phyloP scores from a whole-genome alignment of 2,329 filamentous ascomycete species.

The Aspergillus bombycis region DNA sequence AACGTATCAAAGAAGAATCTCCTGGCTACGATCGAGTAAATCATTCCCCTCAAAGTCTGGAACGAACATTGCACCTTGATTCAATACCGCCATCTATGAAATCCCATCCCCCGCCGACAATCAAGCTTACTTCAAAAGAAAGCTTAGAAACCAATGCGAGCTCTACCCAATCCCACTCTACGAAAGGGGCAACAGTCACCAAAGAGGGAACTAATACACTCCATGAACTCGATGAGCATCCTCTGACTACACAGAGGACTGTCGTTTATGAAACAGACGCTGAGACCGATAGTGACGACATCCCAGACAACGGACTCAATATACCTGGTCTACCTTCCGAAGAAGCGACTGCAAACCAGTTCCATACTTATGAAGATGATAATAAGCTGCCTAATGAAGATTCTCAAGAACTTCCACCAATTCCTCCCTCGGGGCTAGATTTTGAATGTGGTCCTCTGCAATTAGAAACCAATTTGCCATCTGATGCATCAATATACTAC shows the following conservation, averaged over 20 bases:
- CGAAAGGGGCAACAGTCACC: neutral
- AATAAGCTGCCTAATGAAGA: conserved; percentile 24
- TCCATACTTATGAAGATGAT: conserved; percentile 10
- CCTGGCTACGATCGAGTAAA: neutral
- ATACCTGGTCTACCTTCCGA: conserved; percentile 14
- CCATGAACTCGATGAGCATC: neutral
- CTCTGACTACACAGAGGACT: conserved; percentile 27
- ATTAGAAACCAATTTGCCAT: conserved; percentile 34
- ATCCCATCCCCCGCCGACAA: neutral
- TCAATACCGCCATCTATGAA: conserved; percentile 1
- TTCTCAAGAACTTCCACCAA: conserved; percentile 37
- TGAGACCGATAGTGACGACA: conserved; percentile 40
- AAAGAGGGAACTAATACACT: neutral
- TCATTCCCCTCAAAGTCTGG: conserved; percentile 13
- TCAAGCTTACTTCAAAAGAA: conserved; percentile 2
- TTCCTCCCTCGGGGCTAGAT: conserved; percentile 25
- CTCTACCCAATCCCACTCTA: conserved; percentile 7
- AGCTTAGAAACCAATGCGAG: conserved; percentile 3
- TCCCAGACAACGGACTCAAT: conserved; percentile 26
- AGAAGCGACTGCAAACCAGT: neutral
- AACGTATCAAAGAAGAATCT: conserved; percentile 27
- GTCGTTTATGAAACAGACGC: conserved; percentile 49
- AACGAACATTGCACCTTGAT: neutral
- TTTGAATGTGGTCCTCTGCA: conserved; percentile 25
- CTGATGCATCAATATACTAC: conserved; percentile 43